Conservation (phyloP, 305 asterid genomes). For the Ilex paraguariensis region DNA sequence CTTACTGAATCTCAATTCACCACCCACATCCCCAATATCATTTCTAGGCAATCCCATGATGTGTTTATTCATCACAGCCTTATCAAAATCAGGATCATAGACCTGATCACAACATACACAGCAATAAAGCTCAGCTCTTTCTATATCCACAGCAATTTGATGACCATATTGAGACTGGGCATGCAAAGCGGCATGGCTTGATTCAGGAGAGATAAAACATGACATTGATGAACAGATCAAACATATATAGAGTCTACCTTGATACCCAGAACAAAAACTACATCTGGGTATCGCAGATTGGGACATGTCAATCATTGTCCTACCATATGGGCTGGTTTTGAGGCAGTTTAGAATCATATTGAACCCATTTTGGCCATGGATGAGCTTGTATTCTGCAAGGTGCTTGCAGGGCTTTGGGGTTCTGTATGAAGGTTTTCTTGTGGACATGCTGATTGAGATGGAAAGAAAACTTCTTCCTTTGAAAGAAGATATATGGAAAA, state of each 20-base stretch:
- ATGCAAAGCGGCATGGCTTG: slow-evolving; percentile 48
- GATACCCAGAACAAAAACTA: slow-evolving; percentile 41
- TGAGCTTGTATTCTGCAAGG: slow-evolving; percentile 56
- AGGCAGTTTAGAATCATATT: slow-evolving; percentile 41
- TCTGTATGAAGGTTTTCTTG: slow-evolving; percentile 34
- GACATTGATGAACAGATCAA: slow-evolving; percentile 63
- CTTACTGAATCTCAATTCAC: slow-evolving; percentile 45
- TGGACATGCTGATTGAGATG: slow-evolving; percentile 24
- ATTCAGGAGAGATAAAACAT: slow-evolving; percentile 35
- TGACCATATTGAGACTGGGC: slow-evolving; percentile 43
- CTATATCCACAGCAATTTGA: slow-evolving; percentile 54
- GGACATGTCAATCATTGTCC: slow-evolving; percentile 35
- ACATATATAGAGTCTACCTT: slow-evolving; percentile 54
- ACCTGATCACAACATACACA: slow-evolving; percentile 62
- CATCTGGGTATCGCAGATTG: slow-evolving; percentile 43
- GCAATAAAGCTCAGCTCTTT: slow-evolving; percentile 68
- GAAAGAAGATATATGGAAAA: no score
- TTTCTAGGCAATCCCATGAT: slow-evolving; percentile 30
- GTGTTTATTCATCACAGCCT: slow-evolving; percentile 34
- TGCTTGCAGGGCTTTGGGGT: slow-evolving; percentile 56
- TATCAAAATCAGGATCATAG: slow-evolving; percentile 70
- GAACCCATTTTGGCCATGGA: slow-evolving; percentile 43
- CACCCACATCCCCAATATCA: slow-evolving; percentile 26
- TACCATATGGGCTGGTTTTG: slow-evolving; percentile 50
- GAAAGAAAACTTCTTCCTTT: no score